Base-by-base conservation (phyloP, 495 filamentous ascomycete species). In the Daldinia bambusicola region DNA sequence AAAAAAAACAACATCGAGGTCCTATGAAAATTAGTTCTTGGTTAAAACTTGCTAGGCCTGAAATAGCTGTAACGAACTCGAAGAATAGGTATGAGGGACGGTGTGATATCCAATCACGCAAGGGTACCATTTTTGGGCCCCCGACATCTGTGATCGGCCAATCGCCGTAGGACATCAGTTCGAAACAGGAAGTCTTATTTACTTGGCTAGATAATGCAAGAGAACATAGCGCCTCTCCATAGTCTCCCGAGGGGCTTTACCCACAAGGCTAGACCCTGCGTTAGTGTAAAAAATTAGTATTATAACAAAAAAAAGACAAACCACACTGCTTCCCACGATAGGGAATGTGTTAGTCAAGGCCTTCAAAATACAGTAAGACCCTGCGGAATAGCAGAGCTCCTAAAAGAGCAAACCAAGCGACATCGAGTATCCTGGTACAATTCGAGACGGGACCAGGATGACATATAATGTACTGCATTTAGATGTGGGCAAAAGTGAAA, bases 371-470 rank as follows among this genome's bases (percentile, higher is more conserved):
- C 40, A 16, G 40, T 26, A 34, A 68, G 32, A 20, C 20, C 16
- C 53, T 61, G 61, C 45, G 59, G 64, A 58, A 51, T 50, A 55
- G 56, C 9, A 61, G 53, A 61, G 37, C 45, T 55, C 61, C 45
- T 16, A 34, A 52, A 22, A 68, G 57, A 55, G 30, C 16, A 37
- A 30, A 34, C 26, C 31, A 10, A 64, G 37, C 30, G 31, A 36
- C 55, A 58, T 63, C 38, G 34, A 34, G 31, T 51, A 73, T 55
- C 70, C 70, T 53, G 61, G 70, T 69, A 63, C 31, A 45, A 73
- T 69, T 57, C 70, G 70, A 73, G 70, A 73, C 70, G 41, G 41
- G 32, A 55, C 70, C 66, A 59, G 70, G 70, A 59, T 69, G 53
- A 40, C 3, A 26, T 26, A 26, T 48, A 60, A 69, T 61, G 57